These are phyloP conservation scores for Thalassiosira livingstoniorum DNA, from an alignment of 352 stramenopile species.

Conservation along the genomic window DNA sequence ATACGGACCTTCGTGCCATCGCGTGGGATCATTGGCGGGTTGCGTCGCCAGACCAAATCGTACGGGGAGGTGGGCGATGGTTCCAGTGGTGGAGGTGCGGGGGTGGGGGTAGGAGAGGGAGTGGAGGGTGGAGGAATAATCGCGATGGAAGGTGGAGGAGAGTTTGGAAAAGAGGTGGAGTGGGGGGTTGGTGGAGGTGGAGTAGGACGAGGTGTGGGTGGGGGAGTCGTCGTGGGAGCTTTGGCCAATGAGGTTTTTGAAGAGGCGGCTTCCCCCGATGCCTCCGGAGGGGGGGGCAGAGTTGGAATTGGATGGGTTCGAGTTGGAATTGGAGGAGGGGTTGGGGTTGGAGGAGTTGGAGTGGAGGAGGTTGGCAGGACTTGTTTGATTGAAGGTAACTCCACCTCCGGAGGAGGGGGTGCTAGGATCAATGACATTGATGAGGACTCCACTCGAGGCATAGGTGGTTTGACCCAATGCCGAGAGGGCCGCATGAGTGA, in stretches of 20 bases:
- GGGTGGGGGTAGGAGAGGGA: conserved; percentile 67
- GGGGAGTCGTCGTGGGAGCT: not conserved
- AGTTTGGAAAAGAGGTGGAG: conserved; percentile 67
- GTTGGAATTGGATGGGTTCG: no score
- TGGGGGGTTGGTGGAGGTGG: conserved; percentile 1
- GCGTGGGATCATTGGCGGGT: conserved; percentile 48
- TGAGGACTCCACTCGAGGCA: conserved; percentile 31
- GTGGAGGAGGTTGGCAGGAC: conserved; percentile 9
- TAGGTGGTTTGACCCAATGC: conserved; percentile 33
- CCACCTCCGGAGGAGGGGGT: conserved; percentile 19
- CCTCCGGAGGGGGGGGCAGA: not conserved
- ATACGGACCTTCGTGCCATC: conserved; percentile 78
- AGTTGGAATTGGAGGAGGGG: not conserved
- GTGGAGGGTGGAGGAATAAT: conserved; percentile 68
- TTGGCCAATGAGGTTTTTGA: not conserved
- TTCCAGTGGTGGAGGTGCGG: conserved; percentile 40
- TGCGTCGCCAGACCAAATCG: conserved; percentile 31
- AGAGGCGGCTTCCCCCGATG: conserved; percentile 23
- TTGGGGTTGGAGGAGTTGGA: not conserved
- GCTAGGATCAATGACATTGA: conserved; percentile 81
- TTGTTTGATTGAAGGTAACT: conserved; percentile 42
- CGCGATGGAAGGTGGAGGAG: conserved; percentile 44
- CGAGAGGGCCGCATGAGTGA: conserved; percentile 36
- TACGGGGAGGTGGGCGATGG: conserved; percentile 20
- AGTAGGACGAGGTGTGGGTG: conserved; percentile 1